Percentiles rank a stretch among this genome's conserved stretches.
These are phyloP conservation scores for Pterocarpus santalinus DNA, from an alignment of 306 rosid genomes.

Conservation along the genomic window DNA sequence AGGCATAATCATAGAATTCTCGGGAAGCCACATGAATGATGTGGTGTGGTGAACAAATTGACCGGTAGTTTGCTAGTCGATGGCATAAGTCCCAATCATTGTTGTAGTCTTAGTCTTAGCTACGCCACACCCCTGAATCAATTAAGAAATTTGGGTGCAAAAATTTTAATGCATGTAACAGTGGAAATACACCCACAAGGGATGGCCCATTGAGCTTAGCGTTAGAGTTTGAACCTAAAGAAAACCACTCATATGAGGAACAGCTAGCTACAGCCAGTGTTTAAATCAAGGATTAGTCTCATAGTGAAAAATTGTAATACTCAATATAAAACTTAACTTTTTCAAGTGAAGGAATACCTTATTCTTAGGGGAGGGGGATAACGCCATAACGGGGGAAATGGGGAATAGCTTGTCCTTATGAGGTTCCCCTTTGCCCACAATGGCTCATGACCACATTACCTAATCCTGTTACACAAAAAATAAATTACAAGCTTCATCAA, in stretches of 20 bases:
- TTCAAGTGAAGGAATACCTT: not conserved
- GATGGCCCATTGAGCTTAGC: too few relatives aligned
- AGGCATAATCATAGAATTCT: not conserved
- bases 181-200: too few relatives aligned
- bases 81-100: not conserved
- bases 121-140: too few relatives aligned
- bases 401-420: not conserved
- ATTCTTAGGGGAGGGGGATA: not conserved
- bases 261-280: too few relatives aligned
- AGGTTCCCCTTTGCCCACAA: constrained; percentile 21
- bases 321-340: not conserved
- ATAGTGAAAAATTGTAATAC: not conserved
- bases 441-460: constrained; percentile 26
- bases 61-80: not conserved
- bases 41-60: not conserved
- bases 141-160: too few relatives aligned
- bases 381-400: not conserved
- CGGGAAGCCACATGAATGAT: constrained; percentile 13
- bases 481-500: constrained; percentile 32
- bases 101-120: not conserved
- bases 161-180: too few relatives aligned
- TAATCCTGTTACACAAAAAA: constrained; percentile 11
- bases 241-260: too few relatives aligned
- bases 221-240: too few relatives aligned
- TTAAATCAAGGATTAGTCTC: not conserved